Percentiles rank a stretch among this genome's conserved stretches.
phyloP scores from a whole-genome alignment of 805 yeast genomes.

The Candida tallmaniae region DNA sequence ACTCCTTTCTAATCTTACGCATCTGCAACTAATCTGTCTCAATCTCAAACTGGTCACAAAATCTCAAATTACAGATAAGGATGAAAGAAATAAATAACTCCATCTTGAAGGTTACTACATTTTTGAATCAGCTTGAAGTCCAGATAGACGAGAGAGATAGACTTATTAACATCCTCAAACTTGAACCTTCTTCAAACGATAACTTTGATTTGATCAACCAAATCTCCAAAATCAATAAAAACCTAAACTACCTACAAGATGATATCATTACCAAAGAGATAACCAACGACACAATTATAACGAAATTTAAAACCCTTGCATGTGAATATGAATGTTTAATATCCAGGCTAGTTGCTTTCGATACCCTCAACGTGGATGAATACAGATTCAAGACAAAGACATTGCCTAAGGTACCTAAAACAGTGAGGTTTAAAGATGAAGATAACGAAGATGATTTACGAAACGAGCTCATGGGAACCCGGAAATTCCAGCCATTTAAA shows the following conservation, averaged over 20 bases:
- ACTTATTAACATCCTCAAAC: constrained; percentile 22
- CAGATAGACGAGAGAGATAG: constrained; percentile 31
- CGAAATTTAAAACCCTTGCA: constrained; percentile 9
- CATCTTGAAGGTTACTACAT: constrained; percentile 13
- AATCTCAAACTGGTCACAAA: too few relatives aligned
- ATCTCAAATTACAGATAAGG: background rate
- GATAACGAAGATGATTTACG: constrained; percentile 18
- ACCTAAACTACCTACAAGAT: constrained; percentile 24
- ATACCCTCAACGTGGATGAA: constrained; percentile 26
- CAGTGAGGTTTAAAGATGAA: constrained; percentile 38
- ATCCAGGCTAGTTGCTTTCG: constrained; percentile 19
- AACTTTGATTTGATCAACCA: constrained; percentile 30
- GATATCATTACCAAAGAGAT: constrained; percentile 18
- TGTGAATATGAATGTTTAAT: constrained; percentile 16
- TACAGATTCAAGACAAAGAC: constrained; percentile 18
- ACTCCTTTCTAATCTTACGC: too few relatives aligned
- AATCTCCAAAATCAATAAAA: constrained; percentile 22
- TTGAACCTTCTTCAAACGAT: constrained; percentile 37
- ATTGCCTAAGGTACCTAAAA: constrained; percentile 15
- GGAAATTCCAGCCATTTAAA: constrained; percentile 29
- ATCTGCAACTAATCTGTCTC: too few relatives aligned
- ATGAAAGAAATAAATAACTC: constrained; percentile 2
- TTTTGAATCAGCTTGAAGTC: constrained; percentile 25
- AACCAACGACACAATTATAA: constrained; percentile 3
- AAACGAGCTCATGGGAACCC: constrained; percentile 33